phyloP scores from a whole-genome alignment of 2,329 filamentous ascomycete genomes.

The Leptodontidium sp. region DNA sequence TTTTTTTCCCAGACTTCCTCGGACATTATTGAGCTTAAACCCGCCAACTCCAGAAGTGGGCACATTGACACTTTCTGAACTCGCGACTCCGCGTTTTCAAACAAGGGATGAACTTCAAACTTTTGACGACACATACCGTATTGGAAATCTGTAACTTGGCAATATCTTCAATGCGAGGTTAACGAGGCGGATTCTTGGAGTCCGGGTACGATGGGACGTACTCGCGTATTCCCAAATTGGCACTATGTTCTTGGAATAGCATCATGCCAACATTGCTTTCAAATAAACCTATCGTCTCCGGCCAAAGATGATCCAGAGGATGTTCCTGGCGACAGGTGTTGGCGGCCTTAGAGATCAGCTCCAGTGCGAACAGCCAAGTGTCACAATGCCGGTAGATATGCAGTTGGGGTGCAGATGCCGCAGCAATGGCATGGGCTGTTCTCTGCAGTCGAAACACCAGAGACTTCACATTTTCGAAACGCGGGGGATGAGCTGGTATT shows the following conservation, averaged over 20 bases:
- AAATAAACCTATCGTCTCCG: not conserved
- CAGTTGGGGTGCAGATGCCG: not conserved
- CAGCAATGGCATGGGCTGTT: not conserved
- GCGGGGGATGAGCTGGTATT: conserved; percentile 14
- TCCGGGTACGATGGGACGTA: not conserved
- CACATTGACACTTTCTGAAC: not conserved
- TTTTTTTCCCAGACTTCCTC: not conserved
- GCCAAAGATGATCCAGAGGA: not conserved
- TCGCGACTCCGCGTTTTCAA: not conserved
- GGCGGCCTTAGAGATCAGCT: too few relatives aligned
- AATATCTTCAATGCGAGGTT: too few relatives aligned
- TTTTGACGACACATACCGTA: not conserved
- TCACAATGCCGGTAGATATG: too few relatives aligned
- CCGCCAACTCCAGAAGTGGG: not conserved
- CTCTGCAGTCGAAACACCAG: not conserved
- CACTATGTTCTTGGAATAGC: not conserved
- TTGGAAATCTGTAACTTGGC: too few relatives aligned
- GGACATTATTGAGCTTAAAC: conserved; percentile 1
- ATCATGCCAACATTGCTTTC: not conserved
- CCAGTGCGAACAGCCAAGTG: too few relatives aligned
- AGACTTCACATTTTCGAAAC: not conserved
- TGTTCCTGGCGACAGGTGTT: not conserved
- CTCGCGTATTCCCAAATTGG: conserved; percentile 1
- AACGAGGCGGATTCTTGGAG: not conserved
- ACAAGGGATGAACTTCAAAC: conserved; percentile 4